Conservation (phyloP, 345 rosid genomes). For the Hibiscus mutabilis region DNA sequence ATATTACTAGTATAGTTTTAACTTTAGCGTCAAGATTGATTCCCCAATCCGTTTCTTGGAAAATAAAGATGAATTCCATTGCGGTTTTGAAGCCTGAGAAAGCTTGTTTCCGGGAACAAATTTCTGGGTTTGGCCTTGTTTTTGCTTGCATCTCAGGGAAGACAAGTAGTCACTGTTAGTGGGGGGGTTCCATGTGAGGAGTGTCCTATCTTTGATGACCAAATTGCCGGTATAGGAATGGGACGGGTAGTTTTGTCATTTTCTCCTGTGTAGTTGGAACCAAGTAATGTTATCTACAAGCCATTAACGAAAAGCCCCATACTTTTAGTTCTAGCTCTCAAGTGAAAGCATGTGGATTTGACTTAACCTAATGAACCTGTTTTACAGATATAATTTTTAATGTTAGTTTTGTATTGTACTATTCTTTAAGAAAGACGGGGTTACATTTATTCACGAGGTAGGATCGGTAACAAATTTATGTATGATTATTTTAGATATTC, state of each 20-base stretch:
- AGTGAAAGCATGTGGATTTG: background rate
- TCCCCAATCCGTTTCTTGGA: background rate
- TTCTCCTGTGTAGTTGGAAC: background rate
- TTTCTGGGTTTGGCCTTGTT: background rate
- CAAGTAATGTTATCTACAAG: background rate
- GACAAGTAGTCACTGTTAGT: background rate
- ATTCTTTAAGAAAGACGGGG: background rate
- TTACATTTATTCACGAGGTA: too few species aligned
- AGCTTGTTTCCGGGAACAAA: background rate
- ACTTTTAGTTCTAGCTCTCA: background rate
- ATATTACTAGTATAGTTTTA: background rate
- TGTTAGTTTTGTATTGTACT: background rate
- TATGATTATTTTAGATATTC: too few species aligned
- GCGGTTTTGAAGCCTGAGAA: background rate
- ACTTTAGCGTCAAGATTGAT: background rate
- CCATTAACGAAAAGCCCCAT: background rate
- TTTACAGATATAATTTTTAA: background rate
- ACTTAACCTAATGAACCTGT: background rate
- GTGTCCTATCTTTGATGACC: background rate
- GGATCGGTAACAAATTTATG: background rate
- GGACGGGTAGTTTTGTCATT: conserved; percentile 8
- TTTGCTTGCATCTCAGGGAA: background rate
- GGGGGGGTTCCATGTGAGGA: background rate
- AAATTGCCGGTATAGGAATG: background rate
- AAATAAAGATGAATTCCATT: background rate